A percentile compares a stretch with the other conserved stretches of the same genome.
Evolutionary conservation across 176 grass and related monocot genomes (phyloP).

Genomic region (Cenchrus americanus): DNA sequence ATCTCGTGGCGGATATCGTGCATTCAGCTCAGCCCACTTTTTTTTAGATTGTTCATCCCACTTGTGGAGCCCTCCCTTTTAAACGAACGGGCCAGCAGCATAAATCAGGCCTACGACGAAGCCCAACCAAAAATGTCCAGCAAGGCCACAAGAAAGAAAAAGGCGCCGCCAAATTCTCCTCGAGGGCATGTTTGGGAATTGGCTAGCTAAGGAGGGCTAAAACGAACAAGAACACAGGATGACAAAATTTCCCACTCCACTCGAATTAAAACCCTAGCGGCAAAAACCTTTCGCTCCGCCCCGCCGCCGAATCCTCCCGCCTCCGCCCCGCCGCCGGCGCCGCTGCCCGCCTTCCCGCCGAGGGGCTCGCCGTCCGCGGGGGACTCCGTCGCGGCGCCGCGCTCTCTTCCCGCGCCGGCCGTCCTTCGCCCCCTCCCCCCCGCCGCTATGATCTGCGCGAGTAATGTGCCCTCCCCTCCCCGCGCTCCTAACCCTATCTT

Average conservation of each 20-base stretch:
- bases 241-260: constrained; percentile 44
- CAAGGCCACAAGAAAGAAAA: rapidly evolving
- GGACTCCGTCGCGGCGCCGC: background rate
- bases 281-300: constrained; percentile 18
- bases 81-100: no score
- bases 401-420: background rate
- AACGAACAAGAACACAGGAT: constrained; percentile 20
- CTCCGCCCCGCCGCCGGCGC: constrained; percentile 28
- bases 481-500: constrained; percentile 44
- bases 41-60: no score
- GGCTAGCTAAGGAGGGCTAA: background rate
- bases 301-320: background rate
- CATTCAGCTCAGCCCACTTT: no score
- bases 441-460: constrained; percentile 87
- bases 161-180: background rate
- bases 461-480: constrained; percentile 44
- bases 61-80: no score
- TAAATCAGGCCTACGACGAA: background rate
- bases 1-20: no score
- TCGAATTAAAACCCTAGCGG: constrained; percentile 62
- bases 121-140: background rate
- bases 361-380: background rate
- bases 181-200: constrained; percentile 23
- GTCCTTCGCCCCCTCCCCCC: background rate
- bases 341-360: constrained; percentile 15